These are phyloP conservation scores for Aspergillus aculeatinus DNA, from an alignment of 2,329 filamentous ascomycete species.

Conservation along the genomic window DNA sequence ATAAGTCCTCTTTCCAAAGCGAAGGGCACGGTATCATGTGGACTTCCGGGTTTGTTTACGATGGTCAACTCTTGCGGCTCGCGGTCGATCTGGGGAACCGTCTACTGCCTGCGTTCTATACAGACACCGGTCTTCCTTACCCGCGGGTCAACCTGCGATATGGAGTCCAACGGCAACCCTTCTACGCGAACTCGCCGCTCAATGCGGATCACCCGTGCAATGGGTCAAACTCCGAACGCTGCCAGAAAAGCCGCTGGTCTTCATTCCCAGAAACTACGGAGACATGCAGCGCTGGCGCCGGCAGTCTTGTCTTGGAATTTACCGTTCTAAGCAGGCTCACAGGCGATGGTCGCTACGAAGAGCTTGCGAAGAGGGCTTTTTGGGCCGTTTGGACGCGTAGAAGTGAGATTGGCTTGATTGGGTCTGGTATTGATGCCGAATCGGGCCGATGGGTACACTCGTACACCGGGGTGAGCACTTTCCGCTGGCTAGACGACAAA, in stretches of 20 bases:
- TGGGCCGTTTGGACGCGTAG: constrained; percentile 94
- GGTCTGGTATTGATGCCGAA: constrained; percentile 89
- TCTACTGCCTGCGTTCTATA: constrained; percentile 88
- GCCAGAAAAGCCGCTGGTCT: constrained; percentile 31
- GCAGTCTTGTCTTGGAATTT: constrained; percentile 90
- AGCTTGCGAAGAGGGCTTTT: constrained; percentile 85
- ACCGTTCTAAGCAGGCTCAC: constrained; percentile 85
- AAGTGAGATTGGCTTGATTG: constrained; percentile 82
- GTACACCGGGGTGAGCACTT: constrained; percentile 65
- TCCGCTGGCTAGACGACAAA: neutral
- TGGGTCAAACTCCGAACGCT: constrained; percentile 45
- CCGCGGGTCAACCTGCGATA: constrained; percentile 87
- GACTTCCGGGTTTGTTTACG: constrained; percentile 76
- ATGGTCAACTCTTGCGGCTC: constrained; percentile 86
- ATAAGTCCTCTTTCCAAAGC: constrained; percentile 32
- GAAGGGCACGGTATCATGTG: constrained; percentile 58
- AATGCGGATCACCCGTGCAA: constrained; percentile 54
- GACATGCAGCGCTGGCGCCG: constrained; percentile 95
- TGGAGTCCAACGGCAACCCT: constrained; percentile 68
- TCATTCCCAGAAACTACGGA: constrained; percentile 74
- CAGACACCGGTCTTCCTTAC: constrained; percentile 86
- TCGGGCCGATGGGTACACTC: constrained; percentile 83
- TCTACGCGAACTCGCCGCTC: constrained; percentile 82
- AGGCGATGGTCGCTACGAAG: constrained; percentile 83
- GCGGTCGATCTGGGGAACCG: constrained; percentile 81